These are phyloP conservation scores for Pseudogymnoascus pannorum DNA, from an alignment of 2,329 filamentous ascomycete species.

Conservation along the genomic window DNA sequence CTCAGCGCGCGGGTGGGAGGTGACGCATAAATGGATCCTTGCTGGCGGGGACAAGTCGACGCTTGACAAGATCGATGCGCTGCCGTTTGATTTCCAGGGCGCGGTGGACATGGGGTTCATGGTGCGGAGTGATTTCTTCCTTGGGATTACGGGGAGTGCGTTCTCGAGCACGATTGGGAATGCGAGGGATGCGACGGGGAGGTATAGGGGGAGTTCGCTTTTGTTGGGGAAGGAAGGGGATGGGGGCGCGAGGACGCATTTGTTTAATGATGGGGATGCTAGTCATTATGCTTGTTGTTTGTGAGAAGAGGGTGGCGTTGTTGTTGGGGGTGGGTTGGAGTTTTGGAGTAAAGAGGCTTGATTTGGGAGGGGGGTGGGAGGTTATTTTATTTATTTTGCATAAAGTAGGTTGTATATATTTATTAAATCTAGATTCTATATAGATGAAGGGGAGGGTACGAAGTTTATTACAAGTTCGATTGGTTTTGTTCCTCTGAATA, in stretches of 20 bases:
- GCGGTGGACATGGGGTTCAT: conserved; percentile 31
- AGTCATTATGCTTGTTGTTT: conserved; percentile 29
- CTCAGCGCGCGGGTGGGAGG: conserved; percentile 28
- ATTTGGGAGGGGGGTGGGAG: neutral
- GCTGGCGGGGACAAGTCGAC: conserved; percentile 19
- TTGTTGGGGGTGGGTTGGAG: neutral
- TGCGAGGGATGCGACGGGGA: conserved; percentile 28
- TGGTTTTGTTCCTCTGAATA: neutral
- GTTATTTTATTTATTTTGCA: neutral
- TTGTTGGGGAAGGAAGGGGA: conserved; percentile 21
- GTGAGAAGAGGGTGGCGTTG: conserved; percentile 11
- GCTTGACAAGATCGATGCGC: conserved; percentile 20
- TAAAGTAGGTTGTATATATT: neutral
- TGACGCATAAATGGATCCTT: conserved; percentile 31
- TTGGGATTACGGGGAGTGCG: conserved; percentile 31
- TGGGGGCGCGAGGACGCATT: conserved; percentile 27
- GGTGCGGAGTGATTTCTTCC: conserved; percentile 28
- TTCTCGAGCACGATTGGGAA: conserved; percentile 29
- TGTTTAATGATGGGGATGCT: conserved; percentile 30
- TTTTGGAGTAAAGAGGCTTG: neutral
- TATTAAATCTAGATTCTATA: neutral
- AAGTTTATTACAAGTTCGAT: neutral
- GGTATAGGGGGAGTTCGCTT: conserved; percentile 31
- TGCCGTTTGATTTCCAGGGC: conserved; percentile 32
- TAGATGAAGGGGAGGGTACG: neutral